Evolutionary conservation across 768 basidiomycete genomes (phyloP).

Genomic region (Mycena capillaripes): DNA sequence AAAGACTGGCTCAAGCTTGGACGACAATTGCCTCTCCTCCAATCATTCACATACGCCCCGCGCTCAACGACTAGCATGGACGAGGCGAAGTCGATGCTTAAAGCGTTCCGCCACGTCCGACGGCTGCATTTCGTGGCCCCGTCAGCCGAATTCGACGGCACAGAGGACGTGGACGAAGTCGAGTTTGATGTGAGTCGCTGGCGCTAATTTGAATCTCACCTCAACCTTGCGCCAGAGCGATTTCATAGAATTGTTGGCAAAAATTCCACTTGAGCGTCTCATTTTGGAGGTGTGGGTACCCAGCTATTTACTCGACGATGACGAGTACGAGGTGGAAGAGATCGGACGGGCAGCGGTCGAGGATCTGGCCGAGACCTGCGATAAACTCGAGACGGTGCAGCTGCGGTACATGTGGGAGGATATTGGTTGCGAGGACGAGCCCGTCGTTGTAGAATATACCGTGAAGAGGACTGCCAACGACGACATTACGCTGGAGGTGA

Average conservation of each 20-base stretch:
- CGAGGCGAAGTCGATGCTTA: not conserved
- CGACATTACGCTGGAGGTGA: not conserved
- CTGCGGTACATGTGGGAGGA: not conserved
- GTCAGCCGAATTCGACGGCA: too few species aligned
- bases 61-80: not conserved
- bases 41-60: not conserved
- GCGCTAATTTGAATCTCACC: not conserved
- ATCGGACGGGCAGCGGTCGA: not conserved
- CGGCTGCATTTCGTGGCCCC: not conserved
- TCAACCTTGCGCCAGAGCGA: not conserved
- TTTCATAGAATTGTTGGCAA: not conserved
- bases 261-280: conserved; percentile 1
- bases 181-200: not conserved
- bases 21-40: not conserved
- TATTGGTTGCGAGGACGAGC: not conserved
- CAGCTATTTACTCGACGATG: not conserved
- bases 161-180: not conserved
- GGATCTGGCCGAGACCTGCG: not conserved
- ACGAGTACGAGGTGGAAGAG: not conserved
- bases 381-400: not conserved
- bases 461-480: not conserved
- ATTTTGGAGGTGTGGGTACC: not conserved
- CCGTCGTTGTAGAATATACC: not conserved
- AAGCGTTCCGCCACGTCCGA: not conserved
- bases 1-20: conserved; percentile 1